These are phyloP conservation scores for Penicillium chermesinum DNA, from an alignment of 495 filamentous ascomycete genomes.

Conservation along the genomic window DNA sequence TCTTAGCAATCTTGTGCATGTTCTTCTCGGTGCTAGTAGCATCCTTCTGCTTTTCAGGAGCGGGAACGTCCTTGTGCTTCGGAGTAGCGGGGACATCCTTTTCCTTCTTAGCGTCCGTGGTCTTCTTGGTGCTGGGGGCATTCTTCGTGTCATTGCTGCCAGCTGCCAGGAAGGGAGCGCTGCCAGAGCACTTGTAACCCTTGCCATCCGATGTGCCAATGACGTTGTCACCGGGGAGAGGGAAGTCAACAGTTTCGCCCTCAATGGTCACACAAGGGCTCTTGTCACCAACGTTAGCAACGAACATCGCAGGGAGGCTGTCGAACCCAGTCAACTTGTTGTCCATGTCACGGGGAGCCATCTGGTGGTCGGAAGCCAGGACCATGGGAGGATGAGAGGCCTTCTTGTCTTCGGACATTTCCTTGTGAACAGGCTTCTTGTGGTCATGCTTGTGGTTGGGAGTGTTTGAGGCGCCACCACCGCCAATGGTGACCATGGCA, in stretches of 20 bases:
- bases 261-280: slow-evolving; percentile 31
- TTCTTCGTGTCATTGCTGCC: slow-evolving; percentile 4
- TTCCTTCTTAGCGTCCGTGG: neutral
- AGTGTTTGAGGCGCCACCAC: slow-evolving; percentile 26
- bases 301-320: slow-evolving; percentile 48
- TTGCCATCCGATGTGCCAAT: slow-evolving; percentile 15
- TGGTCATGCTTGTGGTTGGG: neutral
- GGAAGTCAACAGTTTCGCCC: slow-evolving; percentile 24
- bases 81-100: slow-evolving; percentile 2
- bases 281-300: slow-evolving; percentile 50
- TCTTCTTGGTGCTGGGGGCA: slow-evolving; percentile 3
- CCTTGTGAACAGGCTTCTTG: neutral
- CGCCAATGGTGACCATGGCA: slow-evolving; percentile 62
- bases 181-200: slow-evolving; percentile 24
- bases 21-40: slow-evolving; percentile 5
- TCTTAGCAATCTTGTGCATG: slow-evolving; percentile 15
- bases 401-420: slow-evolving; percentile 3
- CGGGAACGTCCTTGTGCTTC: neutral
- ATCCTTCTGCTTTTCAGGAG: neutral
- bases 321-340: slow-evolving; percentile 30
- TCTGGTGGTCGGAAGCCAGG: slow-evolving; percentile 3
- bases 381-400: slow-evolving; percentile 10
- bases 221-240: slow-evolving; percentile 20
- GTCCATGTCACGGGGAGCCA: slow-evolving; percentile 54
- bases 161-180: slow-evolving; percentile 19